Percentiles rank a stretch among this genome's conserved stretches.
Conservation (phyloP, 306 rosid species). For the Canavalia gladiata region DNA sequence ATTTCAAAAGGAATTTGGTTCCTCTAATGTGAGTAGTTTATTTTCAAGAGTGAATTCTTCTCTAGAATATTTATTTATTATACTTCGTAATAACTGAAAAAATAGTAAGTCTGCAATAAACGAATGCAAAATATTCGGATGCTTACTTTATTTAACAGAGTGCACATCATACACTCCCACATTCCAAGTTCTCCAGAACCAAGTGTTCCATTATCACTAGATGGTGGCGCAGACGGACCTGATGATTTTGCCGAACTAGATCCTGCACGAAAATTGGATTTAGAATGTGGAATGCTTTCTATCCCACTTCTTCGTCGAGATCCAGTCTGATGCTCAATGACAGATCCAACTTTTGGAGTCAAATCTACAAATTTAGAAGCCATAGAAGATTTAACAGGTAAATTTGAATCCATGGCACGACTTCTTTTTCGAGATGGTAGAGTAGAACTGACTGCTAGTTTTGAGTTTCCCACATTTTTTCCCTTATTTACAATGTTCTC, state of each 20-base stretch:
- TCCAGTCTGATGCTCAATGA: constrained; percentile 35
- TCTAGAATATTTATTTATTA: neutral
- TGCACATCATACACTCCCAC: constrained; percentile 89
- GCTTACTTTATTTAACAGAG: constrained; percentile 84
- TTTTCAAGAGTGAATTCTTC: constrained; percentile 9
- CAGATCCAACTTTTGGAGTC: constrained; percentile 43
- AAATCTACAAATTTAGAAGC: constrained; percentile 45
- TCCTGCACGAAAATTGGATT: constrained; percentile 47
- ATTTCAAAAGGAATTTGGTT: neutral
- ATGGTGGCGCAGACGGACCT: constrained; percentile 39
- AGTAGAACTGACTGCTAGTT: constrained; percentile 30
- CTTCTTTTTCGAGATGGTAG: constrained; percentile 64
- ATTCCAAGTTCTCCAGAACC: constrained; percentile 56
- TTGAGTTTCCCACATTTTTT: constrained; percentile 54
- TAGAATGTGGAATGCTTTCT: constrained; percentile 47
- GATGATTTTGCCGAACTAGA: constrained; percentile 52
- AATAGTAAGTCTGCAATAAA: neutral
- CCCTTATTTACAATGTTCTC: constrained; percentile 50
- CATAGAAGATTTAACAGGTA: constrained; percentile 46
- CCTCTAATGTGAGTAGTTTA: neutral
- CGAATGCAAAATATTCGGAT: constrained; percentile 28
- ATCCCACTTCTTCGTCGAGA: constrained; percentile 49
- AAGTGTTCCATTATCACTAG: constrained; percentile 40
- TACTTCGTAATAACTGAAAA: neutral
- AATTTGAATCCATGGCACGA: constrained; percentile 51